These are phyloP conservation scores for Colletotrichum sp. DNA, from an alignment of 2,329 filamentous ascomycete genomes.

Conservation along the genomic window DNA sequence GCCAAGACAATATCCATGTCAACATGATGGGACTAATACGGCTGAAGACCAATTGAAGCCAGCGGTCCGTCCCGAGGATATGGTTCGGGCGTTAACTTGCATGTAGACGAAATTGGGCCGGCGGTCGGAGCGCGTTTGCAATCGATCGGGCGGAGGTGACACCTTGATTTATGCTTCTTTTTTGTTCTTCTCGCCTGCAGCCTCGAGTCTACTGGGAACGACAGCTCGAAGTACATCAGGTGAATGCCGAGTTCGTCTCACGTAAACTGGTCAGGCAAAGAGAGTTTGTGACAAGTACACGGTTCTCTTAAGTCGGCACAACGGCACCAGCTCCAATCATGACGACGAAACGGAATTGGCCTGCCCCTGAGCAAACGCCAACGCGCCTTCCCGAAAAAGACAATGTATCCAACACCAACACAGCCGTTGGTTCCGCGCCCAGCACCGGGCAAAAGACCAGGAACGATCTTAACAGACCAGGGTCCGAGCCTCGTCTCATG, in stretches of 20 bases:
- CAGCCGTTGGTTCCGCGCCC: not conserved
- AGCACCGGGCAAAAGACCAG: not conserved
- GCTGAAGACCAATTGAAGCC: not conserved
- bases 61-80: not conserved
- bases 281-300: not conserved
- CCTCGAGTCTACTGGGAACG: fast-evolving
- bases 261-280: not conserved
- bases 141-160: not conserved
- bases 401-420: not conserved
- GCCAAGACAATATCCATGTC: not conserved
- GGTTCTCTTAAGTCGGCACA: fast-evolving
- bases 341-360: no score
- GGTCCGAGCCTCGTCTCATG: not conserved
- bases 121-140: not conserved
- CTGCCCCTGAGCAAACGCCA: not conserved
- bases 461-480: not conserved
- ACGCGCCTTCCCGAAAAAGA: not conserved
- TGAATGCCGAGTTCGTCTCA: not conserved
- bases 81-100: not conserved
- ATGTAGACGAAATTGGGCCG: not conserved
- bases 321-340: not conserved
- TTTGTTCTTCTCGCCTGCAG: fast-evolving
- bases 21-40: not conserved
- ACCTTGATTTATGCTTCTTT: not conserved
- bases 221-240: no score